Evolutionary conservation across 495 filamentous ascomycete genomes (phyloP), one percentile per base, ranked within the genome.

Genomic region (Diplogelasinospora grovesii): DNA sequence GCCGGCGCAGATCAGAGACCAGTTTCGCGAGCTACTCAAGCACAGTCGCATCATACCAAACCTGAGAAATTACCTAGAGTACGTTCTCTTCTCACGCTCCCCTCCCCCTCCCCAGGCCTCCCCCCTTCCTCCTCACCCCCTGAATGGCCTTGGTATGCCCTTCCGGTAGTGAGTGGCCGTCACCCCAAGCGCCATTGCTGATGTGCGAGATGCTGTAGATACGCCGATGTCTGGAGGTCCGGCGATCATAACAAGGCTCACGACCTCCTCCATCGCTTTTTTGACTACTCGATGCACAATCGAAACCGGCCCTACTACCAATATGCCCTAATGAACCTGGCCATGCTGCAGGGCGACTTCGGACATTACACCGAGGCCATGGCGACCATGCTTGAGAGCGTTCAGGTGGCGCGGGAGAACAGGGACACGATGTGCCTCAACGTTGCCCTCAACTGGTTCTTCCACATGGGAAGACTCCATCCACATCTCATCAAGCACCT

Each of bases 401-500:
- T 97, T 10, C 79, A 87, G 0, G 89, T 86, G 21, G 92, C 92
- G 0, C 71, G 90, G 40, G 92, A 97, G 60, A 92, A 92, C 49
- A 80, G 87, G 43, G 92, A 98, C 50, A 85, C 85, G 73, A 79
- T 75, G 6, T 97, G 93, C 56, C 69, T 98, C 25, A 97, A 95
- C 60, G 96, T 95, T 63, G 86, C 86, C 30, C 75, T 97, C 48
- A 94, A 86, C 57, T 98, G 92, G 93, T 71, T 97, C n/a, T 92
- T 93, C 58, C 89, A 96, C 57, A 90, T 98, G 50, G 81, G 82
- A 21, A 83, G 87, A 53, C 78, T 85, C 0, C 88, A 93, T 56
- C 88, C 89, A 0, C 71, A 78, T 32, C 73, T 89, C 30, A 79
- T 90, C 50, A 74, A 73, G 21, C 76, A 81, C 29, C 68, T 84